Percentiles rank a stretch among this genome's conserved stretches.
Evolutionary conservation across 2,329 filamentous ascomycete genomes (phyloP).

Genomic region (Arthroderma sp.): DNA sequence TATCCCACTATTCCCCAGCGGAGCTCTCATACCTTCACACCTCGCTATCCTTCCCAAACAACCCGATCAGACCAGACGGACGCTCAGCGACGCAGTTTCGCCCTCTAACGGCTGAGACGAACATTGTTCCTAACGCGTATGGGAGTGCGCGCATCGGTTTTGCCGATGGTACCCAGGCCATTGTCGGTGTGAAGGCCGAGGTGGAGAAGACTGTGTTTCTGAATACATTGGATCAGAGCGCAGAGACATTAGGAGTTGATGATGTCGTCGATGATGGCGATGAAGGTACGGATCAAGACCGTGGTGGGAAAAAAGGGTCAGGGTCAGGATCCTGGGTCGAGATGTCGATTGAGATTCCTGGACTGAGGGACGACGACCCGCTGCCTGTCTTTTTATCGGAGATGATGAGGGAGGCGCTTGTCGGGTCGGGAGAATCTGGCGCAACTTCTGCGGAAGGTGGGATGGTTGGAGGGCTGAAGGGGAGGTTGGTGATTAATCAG

Average conservation of each 20-base stretch:
- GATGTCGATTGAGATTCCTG: slow-evolving; percentile 81
- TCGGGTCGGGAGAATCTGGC: slow-evolving; percentile 59
- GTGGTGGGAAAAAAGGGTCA: slow-evolving; percentile 14
- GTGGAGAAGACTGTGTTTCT: slow-evolving; percentile 56
- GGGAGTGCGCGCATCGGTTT: slow-evolving; percentile 90
- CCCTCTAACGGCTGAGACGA: slow-evolving; percentile 76
- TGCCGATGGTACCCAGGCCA: slow-evolving; percentile 85
- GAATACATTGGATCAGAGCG: slow-evolving; percentile 25
- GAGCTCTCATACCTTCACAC: slow-evolving; percentile 92
- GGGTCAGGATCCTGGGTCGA: slow-evolving; percentile 66
- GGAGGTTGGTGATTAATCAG: slow-evolving; percentile 70
- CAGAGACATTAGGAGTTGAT: slow-evolving; percentile 6
- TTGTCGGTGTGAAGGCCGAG: slow-evolving; percentile 91
- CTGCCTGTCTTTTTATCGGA: slow-evolving; percentile 73
- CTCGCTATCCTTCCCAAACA: slow-evolving; percentile 59
- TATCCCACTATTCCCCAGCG: slow-evolving; percentile 69
- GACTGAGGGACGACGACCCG: slow-evolving; percentile 79
- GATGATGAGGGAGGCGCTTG: slow-evolving; percentile 77
- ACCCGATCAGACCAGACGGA: slow-evolving; percentile 76
- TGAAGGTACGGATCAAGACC: slow-evolving; percentile 13
- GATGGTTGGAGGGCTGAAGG: slow-evolving; percentile 56
- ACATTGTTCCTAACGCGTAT: slow-evolving; percentile 77
- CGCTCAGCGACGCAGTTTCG: slow-evolving; percentile 76
- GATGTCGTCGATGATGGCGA: slow-evolving; percentile 14
- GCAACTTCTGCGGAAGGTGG: slow-evolving; percentile 57